Percentiles rank a stretch among this genome's conserved stretches.
Evolutionary conservation across 2,329 filamentous ascomycete species (phyloP).

Genomic region (Botrytis fabae): DNA sequence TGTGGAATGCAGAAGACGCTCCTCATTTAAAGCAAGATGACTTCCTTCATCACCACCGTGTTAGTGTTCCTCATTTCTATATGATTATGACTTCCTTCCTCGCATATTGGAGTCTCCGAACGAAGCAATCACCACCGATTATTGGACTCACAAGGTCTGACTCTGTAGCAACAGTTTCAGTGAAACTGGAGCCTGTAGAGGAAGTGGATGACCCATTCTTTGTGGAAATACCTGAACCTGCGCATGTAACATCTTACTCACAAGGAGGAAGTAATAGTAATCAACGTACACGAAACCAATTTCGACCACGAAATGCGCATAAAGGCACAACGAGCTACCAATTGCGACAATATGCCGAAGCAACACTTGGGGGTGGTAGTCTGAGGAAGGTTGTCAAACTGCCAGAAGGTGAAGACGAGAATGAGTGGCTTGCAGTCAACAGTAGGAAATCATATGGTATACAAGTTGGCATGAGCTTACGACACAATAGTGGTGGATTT

Average conservation of each 20-base stretch:
- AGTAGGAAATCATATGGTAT: constrained; percentile 53
- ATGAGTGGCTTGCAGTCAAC: constrained; percentile 98
- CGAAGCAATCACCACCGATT: constrained; percentile 9
- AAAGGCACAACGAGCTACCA: constrained; percentile 92
- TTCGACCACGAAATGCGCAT: constrained; percentile 80
- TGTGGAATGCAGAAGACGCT: constrained; percentile 33
- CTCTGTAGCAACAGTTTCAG: constrained; percentile 35
- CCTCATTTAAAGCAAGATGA: constrained; percentile 52
- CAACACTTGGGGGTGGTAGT: constrained; percentile 91
- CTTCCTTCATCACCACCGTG: constrained; percentile 81
- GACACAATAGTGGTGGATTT: constrained; percentile 86
- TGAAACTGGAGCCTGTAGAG: constrained; percentile 23
- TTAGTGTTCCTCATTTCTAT: constrained; percentile 52
- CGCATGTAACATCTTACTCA: constrained; percentile 42
- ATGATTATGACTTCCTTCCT: constrained; percentile 43
- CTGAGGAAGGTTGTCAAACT: constrained; percentile 94
- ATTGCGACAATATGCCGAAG: constrained; percentile 95
- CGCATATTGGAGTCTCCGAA: constrained; percentile 21
- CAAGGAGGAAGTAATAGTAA: constrained; percentile 57
- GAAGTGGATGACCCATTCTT: constrained; percentile 35
- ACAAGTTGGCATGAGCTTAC: constrained; percentile 36
- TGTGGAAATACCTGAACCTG: constrained; percentile 46
- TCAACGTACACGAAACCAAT: constrained; percentile 84
- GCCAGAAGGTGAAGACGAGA: constrained; percentile 94
- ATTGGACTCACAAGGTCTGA: constrained; percentile 25